Base-by-base conservation (phyloP, 768 basidiomycete species). In the Boletellus sp. region DNA sequence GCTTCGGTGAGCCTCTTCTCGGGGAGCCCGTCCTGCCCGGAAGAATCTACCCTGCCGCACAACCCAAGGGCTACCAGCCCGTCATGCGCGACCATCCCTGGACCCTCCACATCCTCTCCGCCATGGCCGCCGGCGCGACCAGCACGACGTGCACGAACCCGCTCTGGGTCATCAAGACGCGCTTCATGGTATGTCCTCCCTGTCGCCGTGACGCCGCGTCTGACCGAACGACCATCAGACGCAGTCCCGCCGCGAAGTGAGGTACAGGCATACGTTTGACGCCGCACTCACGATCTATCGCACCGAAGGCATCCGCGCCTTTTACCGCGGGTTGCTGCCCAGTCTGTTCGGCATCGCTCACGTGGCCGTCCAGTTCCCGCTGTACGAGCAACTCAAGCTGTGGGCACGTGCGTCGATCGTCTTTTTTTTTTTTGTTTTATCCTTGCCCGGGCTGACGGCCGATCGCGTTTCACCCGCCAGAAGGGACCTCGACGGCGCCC, bases 101-200 rank as follows among this genome's bases (percentile, higher is more conserved):
- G 90, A 76, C 84, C 5, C 71, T 91, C 6, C 95, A 99, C 59
- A 89, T 99, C 53, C 67, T 92, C 6, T 95, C 96, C 6, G 94
- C 96, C 6, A 97, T 99, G 95, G 77, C 81, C 38, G 96, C 95
- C 1, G 96, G 96, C 12, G 94, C 91, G 6, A 75, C 87, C 17
- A 94, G 95, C 62, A 96, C 96, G 6, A 81, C 92, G 45, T 86
- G 86, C 61, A 98, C 96, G 22, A 97, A 92, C 70, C 96, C 96
- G 0, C 69, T 99, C 7, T 99, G 96, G 96, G 93, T 99, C 36
- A 94, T 99, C 69, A 98, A 97, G 75, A 98, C 95, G 20, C 84
- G 96, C 24, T 97, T 98, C 73, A 98, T 98, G 96, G 95, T 95
- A 55, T 56, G 45, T 28, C 19, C 45, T 17, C 8, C 9, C 19